Conservation (phyloP, 805 yeast species). For the Starmerella vaccinii region DNA sequence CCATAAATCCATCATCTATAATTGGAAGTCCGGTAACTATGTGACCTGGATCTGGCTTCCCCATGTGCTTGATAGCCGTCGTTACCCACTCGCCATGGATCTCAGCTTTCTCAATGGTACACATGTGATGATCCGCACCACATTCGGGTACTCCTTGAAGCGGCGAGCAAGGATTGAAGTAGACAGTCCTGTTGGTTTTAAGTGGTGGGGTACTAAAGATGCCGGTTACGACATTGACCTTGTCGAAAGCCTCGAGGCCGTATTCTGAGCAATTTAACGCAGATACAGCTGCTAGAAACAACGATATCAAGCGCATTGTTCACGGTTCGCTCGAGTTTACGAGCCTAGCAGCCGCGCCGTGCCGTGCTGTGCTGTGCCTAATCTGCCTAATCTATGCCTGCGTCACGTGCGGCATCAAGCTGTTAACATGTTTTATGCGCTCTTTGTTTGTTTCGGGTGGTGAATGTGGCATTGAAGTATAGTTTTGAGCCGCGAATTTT, state of each 20-base stretch:
- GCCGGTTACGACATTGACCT: slow-evolving; percentile 26
- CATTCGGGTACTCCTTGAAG: slow-evolving; percentile 39
- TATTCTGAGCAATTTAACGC: slow-evolving; percentile 2
- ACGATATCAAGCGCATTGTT: background rate
- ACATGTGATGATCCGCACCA: slow-evolving; percentile 59
- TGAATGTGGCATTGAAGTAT: no score
- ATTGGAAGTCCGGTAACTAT: no score
- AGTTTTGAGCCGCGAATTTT: no score
- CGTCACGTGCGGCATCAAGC: no score
- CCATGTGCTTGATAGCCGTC: background rate
- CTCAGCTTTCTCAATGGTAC: slow-evolving; percentile 57
- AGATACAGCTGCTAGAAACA: background rate
- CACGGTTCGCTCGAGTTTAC: no score
- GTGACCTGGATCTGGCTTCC: background rate
- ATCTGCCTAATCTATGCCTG: no score
- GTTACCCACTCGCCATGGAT: slow-evolving; percentile 36
- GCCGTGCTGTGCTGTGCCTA: no score
- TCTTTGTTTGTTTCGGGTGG: no score
- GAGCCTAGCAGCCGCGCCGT: no score
- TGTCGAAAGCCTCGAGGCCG: background rate
- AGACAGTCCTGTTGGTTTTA: slow-evolving; percentile 52
- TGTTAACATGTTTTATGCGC: no score
- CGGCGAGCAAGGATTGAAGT: slow-evolving; percentile 55
- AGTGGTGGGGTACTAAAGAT: slow-evolving; percentile 68
- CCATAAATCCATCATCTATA: background rate